Percentiles rank a stretch among this genome's conserved stretches.
phyloP scores from a whole-genome alignment of 108 stramenopile species.

The Cyclotella baltica region DNA sequence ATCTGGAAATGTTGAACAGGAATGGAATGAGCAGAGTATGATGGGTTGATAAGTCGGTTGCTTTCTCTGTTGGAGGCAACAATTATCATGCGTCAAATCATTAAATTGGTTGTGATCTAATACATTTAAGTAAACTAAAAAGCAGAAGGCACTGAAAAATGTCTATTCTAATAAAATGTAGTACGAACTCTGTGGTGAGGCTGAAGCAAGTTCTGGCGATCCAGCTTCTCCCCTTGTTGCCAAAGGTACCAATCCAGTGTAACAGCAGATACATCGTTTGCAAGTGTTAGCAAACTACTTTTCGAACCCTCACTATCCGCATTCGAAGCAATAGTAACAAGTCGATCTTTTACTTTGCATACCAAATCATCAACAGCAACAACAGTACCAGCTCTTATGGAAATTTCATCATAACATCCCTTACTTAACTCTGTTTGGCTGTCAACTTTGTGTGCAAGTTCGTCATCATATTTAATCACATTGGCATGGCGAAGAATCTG shows the following conservation, averaged over 20 bases:
- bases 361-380: constrained; percentile 88
- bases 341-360: constrained; percentile 45
- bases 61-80: not conserved
- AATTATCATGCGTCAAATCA: not conserved
- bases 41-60: not conserved
- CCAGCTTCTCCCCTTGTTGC: constrained; percentile 82
- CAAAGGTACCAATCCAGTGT: constrained; percentile 91
- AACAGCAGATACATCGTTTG: constrained; percentile 73
- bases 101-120: not conserved
- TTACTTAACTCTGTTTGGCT: constrained; percentile 51
- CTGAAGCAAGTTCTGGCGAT: constrained; percentile 61
- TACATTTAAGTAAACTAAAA: not conserved
- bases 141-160: not conserved
- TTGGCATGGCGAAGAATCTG: constrained; percentile 82
- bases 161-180: constrained; percentile 80
- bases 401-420: constrained; percentile 78
- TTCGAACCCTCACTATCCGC: constrained; percentile 1
- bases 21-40: not conserved
- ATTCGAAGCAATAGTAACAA: constrained; percentile 8
- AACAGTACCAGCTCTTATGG: constrained; percentile 90
- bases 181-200: constrained; percentile 84
- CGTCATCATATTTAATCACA: constrained; percentile 72
- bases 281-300: constrained; percentile 17
- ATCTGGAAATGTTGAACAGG: not conserved
- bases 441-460: constrained; percentile 67